Base-by-base conservation (phyloP, 441 rosid genomes). In the Pelargonium citronellum region DNA sequence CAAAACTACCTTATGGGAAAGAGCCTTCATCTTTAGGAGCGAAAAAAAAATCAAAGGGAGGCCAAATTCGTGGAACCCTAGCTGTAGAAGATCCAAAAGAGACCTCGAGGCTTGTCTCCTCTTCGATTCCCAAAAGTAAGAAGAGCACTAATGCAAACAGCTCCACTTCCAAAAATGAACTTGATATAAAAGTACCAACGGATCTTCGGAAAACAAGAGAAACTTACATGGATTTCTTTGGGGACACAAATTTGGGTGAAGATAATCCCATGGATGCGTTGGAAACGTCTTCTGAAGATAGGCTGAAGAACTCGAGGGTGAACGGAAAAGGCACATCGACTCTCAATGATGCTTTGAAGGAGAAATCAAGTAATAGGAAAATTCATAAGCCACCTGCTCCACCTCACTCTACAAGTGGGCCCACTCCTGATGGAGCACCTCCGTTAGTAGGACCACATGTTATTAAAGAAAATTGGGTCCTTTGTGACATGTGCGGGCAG, bases 391-490 rank as follows among this genome's bases (percentile, higher is more conserved):
- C 63, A 16, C 41, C 70, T 34, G 71, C 72, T 64, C 64, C 75
- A 24, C 70, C 84, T 57, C 79, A 64, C 73, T 60, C 82, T 64
- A 70, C 71, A 69, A 75, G 73, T 69, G 79, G 78, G 57, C 73
- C 72, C 24, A 67, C 72, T 57, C 75, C 80, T 71, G 92, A 83
- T 82, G 82, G 80, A 75, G 79, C 80, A 72, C 83, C 80, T 73
- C 67, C 73, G 61, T 66, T 81, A 65, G 67, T 79, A 10, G 87
- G 81, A 67, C 86, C 96, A 43, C 82, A 83, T 72, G 67, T 91
- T 70, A 79, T 85, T 78, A 27, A 85, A 79, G 98, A 95, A 57
- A 83, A 89, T 73, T 95, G 99, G 99, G 99, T 95, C 72, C 71
- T 79, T 64, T 95, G 99, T 75, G 99, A 92, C 83, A 58, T 8